Evolutionary conservation across 805 yeast species (phyloP).

Genomic region (Pichia heedii): DNA sequence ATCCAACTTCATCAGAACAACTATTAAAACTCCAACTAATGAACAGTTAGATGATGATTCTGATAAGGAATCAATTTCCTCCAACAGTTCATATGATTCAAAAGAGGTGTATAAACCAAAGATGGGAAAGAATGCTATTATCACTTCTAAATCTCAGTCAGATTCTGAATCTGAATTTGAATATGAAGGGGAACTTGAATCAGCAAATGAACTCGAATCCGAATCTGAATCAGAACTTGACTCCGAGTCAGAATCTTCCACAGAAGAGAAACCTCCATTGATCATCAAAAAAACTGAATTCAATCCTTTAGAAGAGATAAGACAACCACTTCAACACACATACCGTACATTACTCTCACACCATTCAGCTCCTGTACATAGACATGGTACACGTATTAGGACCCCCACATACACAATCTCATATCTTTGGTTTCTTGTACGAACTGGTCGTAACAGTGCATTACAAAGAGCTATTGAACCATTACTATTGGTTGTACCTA

Average conservation of each 20-base stretch:
- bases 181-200: background rate
- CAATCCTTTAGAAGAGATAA: background rate
- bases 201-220: too few relatives aligned
- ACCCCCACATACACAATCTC: slow-evolving; percentile 7
- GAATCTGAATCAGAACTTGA: slow-evolving; percentile 1
- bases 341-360: background rate
- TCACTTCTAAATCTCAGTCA: background rate
- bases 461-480: slow-evolving; percentile 8
- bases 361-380: slow-evolving; percentile 7
- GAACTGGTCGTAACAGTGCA: slow-evolving; percentile 1
- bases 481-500: slow-evolving; percentile 5
- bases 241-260: too few relatives aligned
- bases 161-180: slow-evolving; percentile 1
- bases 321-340: slow-evolving; percentile 4
- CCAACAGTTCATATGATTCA: background rate
- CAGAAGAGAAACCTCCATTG: background rate
- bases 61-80: background rate
- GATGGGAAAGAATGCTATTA: too few relatives aligned
- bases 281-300: slow-evolving; percentile 3
- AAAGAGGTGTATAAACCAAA: background rate
- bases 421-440: slow-evolving; percentile 5
- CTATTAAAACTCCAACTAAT: background rate
- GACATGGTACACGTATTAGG: slow-evolving; percentile 5
- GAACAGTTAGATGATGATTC: background rate
- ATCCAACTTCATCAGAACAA: background rate